Evolutionary conservation across 139 green algal genomes (phyloP).

Genomic region (Coelastrella sp.): DNA sequence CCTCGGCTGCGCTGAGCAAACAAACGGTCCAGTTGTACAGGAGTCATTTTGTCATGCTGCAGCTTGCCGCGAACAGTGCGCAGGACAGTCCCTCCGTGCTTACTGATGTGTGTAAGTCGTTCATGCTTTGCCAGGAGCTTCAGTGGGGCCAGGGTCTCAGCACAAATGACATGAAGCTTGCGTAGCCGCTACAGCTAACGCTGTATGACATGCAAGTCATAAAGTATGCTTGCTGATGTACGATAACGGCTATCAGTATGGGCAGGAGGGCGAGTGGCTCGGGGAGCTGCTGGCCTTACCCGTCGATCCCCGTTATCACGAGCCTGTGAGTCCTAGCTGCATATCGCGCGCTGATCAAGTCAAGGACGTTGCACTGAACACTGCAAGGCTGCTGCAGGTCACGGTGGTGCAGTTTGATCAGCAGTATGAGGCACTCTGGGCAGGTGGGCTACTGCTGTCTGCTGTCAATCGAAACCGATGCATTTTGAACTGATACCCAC

Average conservation of each 20-base stretch:
- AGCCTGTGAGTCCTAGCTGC: conserved; percentile 41
- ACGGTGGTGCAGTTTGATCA: conserved; percentile 55
- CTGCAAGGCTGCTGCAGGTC: conserved; percentile 33
- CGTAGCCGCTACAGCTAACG: not conserved
- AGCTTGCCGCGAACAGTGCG: too few species aligned
- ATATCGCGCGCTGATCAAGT: not conserved
- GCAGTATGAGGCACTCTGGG: conserved; percentile 59
- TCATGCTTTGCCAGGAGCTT: too few species aligned
- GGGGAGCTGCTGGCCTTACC: conserved; percentile 52
- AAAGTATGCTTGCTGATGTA: not conserved
- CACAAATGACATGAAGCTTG: not conserved
- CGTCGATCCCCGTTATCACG: conserved; percentile 47
- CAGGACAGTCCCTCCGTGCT: too few species aligned
- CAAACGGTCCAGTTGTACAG: not conserved
- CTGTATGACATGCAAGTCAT: not conserved
- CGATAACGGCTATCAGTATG: conserved; percentile 28
- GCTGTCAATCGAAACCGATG: not conserved
- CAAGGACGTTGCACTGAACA: not conserved
- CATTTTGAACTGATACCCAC: not conserved
- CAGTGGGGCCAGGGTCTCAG: not conserved
- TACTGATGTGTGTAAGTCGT: too few species aligned
- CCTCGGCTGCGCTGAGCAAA: too few species aligned
- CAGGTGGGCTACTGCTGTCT: conserved; percentile 38
- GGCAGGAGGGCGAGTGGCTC: conserved; percentile 32
- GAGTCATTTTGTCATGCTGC: not conserved